Conservation (phyloP, 1,284 basidiomycete species). For the Heliocybe sulcata region DNA sequence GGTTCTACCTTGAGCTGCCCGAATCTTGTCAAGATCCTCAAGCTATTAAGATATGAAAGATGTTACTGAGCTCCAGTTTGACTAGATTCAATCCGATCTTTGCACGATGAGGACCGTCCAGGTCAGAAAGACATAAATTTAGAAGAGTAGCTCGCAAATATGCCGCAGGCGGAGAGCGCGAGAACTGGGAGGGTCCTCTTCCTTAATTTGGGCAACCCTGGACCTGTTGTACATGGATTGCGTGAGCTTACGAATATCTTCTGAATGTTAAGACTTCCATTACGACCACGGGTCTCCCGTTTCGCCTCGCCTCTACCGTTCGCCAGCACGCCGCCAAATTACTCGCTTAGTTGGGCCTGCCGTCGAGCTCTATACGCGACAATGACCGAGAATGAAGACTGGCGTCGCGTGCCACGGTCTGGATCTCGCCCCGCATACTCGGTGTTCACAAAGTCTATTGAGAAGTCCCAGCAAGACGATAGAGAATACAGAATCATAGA, state of each 20-base stretch:
- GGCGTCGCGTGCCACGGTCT: background rate
- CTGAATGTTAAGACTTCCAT: background rate
- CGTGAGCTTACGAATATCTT: background rate
- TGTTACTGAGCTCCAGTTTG: too few relatives aligned
- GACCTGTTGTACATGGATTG: background rate
- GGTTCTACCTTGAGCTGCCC: too few relatives aligned
- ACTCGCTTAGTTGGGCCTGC: background rate
- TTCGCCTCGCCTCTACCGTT: background rate
- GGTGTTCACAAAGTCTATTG: conserved; percentile 61
- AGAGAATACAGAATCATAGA: conserved; percentile 77
- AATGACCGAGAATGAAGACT: background rate
- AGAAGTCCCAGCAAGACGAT: conserved; percentile 74
- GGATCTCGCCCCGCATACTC: conserved; percentile 29
- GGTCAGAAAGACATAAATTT: background rate
- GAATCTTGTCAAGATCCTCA: too few relatives aligned
- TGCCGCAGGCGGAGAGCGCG: background rate
- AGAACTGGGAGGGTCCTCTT: background rate
- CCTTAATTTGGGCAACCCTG: background rate
- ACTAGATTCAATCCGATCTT: too few relatives aligned
- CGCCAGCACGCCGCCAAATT: background rate
- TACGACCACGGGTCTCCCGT: background rate
- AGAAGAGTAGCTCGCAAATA: background rate
- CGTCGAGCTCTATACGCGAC: background rate
- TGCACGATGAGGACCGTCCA: background rate
- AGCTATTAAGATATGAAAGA: too few relatives aligned